Percentiles rank a stretch among this genome's conserved stretches.
Evolutionary conservation across 768 basidiomycete genomes (phyloP).

Genomic region (Cystofilobasidium capitatum): DNA sequence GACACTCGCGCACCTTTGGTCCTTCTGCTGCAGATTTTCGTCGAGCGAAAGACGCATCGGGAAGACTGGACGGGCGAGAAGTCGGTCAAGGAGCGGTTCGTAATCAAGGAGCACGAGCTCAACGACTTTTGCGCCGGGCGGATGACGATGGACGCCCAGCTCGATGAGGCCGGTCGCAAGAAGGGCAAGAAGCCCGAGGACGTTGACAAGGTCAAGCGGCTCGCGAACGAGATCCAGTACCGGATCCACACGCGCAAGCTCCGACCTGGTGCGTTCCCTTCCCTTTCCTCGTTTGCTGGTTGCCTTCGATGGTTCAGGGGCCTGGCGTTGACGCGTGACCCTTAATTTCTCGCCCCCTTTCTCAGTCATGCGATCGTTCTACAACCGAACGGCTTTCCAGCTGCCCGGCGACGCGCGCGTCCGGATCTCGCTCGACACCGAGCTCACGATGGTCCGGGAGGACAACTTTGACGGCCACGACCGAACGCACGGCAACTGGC

Average conservation of each 20-base stretch:
- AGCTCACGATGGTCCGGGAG: constrained; percentile 85
- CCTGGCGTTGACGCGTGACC: neutral
- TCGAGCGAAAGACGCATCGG: constrained; percentile 54
- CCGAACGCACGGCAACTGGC: constrained; percentile 84
- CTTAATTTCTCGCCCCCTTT: neutral
- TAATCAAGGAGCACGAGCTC: constrained; percentile 81
- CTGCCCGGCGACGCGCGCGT: constrained; percentile 97
- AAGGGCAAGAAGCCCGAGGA: constrained; percentile 90
- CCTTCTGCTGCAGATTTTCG: constrained; percentile 36
- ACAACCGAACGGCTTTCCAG: constrained; percentile 98
- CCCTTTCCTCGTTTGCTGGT: neutral
- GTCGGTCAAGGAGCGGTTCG: constrained; percentile 83
- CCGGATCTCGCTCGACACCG: constrained; percentile 94
- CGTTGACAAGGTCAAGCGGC: constrained; percentile 85
- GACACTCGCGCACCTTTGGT: no score
- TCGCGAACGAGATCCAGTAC: constrained; percentile 96
- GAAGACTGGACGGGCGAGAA: constrained; percentile 99
- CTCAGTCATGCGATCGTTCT: constrained; percentile 89
- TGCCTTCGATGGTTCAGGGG: neutral
- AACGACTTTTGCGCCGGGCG: constrained; percentile 83
- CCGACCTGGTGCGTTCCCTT: constrained; percentile 55
- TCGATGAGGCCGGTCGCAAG: constrained; percentile 63
- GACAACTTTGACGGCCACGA: constrained; percentile 83
- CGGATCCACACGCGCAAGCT: constrained; percentile 70
- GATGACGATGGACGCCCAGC: constrained; percentile 86